phyloP scores from a whole-genome alignment of 139 green algal genomes.

The Nannochloris sp. region DNA sequence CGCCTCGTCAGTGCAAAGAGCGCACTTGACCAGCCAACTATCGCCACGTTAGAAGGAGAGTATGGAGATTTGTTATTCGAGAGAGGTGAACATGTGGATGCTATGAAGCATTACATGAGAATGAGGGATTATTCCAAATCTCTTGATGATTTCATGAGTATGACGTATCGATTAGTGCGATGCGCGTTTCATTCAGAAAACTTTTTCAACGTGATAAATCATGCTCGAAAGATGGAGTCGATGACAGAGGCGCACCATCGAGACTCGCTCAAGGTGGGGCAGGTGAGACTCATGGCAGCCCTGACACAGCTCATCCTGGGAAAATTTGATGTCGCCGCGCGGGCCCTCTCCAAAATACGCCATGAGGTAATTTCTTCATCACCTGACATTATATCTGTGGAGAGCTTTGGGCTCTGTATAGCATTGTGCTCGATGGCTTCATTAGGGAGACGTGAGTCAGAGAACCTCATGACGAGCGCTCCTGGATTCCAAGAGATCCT shows the following conservation, averaged over 20 bases:
- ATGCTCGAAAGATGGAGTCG: not conserved
- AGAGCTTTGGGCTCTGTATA: no score
- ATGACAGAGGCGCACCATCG: not conserved
- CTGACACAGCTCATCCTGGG: no score
- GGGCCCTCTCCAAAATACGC: no score
- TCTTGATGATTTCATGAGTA: not conserved
- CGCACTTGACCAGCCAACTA: not conserved
- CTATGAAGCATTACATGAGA: not conserved
- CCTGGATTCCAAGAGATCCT: no score
- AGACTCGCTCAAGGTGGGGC: no score
- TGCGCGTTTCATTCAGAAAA: not conserved
- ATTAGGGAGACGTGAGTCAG: no score
- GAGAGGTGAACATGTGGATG: not conserved
- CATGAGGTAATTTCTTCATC: no score
- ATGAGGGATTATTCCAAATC: conserved; percentile 1
- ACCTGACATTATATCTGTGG: no score
- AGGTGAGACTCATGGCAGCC: no score
- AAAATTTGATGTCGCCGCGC: no score
- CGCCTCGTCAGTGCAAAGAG: not conserved
- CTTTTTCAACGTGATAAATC: not conserved
- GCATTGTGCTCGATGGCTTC: not conserved
- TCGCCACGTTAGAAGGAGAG: not conserved
- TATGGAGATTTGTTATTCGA: not conserved
- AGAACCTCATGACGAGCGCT: no score
- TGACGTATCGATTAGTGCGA: not conserved